Conservation (phyloP, 2,329 filamentous ascomycete genomes). For the Alternaria sp. region DNA sequence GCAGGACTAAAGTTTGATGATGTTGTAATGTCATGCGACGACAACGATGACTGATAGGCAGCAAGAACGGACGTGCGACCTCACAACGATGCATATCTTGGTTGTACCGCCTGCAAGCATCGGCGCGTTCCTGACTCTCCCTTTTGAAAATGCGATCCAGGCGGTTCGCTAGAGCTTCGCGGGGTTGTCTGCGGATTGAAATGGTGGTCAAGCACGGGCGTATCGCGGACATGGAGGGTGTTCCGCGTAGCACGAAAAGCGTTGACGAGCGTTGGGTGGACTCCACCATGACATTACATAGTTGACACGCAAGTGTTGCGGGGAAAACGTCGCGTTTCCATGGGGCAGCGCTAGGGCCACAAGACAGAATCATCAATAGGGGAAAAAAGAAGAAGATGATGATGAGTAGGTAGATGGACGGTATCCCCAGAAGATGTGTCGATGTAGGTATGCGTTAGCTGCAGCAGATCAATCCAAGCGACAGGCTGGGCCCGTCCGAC, state of each 20-base stretch:
- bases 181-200: constrained; percentile 1
- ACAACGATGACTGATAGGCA: neutral
- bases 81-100: neutral
- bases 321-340: constrained; percentile 12
- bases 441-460: constrained; percentile 36
- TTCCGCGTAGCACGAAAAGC: constrained; percentile 10
- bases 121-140: neutral
- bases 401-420: neutral
- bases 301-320: constrained; percentile 1
- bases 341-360: neutral
- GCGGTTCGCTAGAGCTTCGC: constrained; percentile 8
- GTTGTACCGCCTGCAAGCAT: neutral
- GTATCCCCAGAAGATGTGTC: constrained; percentile 6
- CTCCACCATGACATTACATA: constrained; percentile 11
- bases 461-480: constrained; percentile 48
- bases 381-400: constrained; percentile 1
- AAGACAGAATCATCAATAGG: constrained; percentile 5
- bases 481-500: constrained; percentile 35
- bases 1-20: neutral
- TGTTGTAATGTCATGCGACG: neutral
- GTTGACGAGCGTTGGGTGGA: constrained; percentile 18
- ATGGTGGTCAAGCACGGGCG: constrained; percentile 15
- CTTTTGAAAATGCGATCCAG: constrained; percentile 6
- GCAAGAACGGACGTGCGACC: neutral
- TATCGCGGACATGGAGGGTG: constrained; percentile 14